Base-by-base conservation (phyloP, 306 rosid species). In the Abrus precatorius region DNA sequence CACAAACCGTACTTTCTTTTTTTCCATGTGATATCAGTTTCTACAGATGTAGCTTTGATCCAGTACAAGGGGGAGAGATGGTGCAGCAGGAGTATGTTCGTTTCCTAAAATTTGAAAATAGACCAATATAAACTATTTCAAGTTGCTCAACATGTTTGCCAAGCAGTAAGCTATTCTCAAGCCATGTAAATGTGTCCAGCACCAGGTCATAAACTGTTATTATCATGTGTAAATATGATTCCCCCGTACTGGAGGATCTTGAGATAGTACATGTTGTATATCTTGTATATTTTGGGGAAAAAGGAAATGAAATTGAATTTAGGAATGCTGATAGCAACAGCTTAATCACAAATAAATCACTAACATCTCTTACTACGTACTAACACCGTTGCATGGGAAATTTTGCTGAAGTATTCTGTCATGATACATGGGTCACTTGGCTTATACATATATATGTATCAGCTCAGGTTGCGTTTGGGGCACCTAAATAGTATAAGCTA, bases 61-160 rank as follows among this genome's bases (percentile, higher is more conserved):
- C 89, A 32, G 85, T 85, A 74, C 71, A 87, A 6, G 97, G 97
- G 60, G 98, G 94, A 78, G 94, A 86, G 75, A 87, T 91, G 98
- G 45, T 86, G 78, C 98, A 85, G 87, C 87, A 70, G 87, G 97
- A 93, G 81, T 85, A 84, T 72, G 84, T 91, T 70, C 89, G 89
- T 36, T 93, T 93, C 83, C 86, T 91, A 12, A 90, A 83, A 75
- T 77, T 85, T 67, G 89, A 88, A 45, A 83, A 74, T 60, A 71
- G 74, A 71, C 78, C 75, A 6, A 77, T 78, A 81, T 89, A 73
- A 84, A 64, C 62, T 27, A n/a, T 48, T 71, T 76, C 33, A 40
- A 34, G 50, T 54, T 70, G 41, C 33, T 50, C 78, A 13, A 53
- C 48, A 59, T 72, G 20, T 28, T 64, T 43, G 12, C 4, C 49